Evolutionary conservation across 768 basidiomycete genomes (phyloP), one percentile per base, ranked within the genome.

Genomic region (Russula earlei): DNA sequence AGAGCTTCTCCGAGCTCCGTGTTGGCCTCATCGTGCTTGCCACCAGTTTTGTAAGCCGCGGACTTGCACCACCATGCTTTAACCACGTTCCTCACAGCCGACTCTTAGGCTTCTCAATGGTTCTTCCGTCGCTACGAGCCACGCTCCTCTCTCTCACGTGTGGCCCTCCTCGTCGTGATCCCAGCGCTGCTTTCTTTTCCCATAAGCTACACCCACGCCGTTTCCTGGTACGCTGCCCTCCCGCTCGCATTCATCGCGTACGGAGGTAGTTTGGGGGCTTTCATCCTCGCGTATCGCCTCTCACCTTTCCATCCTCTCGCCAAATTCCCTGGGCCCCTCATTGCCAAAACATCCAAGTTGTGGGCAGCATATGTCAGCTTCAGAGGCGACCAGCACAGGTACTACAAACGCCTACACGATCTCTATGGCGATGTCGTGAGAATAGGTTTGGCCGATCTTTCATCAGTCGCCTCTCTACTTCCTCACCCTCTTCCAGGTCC

Each of bases 261-360:
- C 11, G 19, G 8, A 3, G 9, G 19, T 19, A 19, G n/a, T 8
- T 27, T 59, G 27, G 11, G 46, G 27, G 20, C 48, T 11, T 54
- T 55, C 52, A 65, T 63, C 5, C 46, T 66, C 19, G 31, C 58
- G 11, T 80, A 81, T 63, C 75, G 79, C 20, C 54, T 80, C 8
- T 79, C 78, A 5, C 77, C 78, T 2, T 74, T 74, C 65, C 80
- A 82, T 64, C 77, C 79, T 5, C 68, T 81, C 5, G 74, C 76
- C 15, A 63, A 67, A 43, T 79, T 75, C 60, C 78, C 78, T 22
- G 80, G 79, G 15, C 81, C 79, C 1, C 10, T 73, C 0, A 49
- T 75, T 5, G 69, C 68, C 64, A 77, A 69, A 49, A 29, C 77
- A 22, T 70, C 74, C 9, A 75, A 76, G 52, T 62, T 77, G 14